Evolutionary conservation across 2,329 filamentous ascomycete genomes (phyloP).

Genomic region (Sphaerulina populicola): DNA sequence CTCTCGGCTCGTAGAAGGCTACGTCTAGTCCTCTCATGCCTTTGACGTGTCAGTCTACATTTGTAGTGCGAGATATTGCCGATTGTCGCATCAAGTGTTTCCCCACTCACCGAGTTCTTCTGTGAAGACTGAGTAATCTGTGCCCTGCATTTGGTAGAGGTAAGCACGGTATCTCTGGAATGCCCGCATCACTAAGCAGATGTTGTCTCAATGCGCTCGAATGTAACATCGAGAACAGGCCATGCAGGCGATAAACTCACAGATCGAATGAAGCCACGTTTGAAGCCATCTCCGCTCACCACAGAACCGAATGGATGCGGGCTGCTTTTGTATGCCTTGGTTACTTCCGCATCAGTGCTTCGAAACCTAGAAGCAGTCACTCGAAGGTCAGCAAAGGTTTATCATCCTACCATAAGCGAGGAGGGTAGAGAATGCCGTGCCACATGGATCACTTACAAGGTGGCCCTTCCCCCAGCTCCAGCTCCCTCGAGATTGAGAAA

Average conservation of each 20-base stretch:
- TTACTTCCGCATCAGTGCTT: constrained; percentile 78
- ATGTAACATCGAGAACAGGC: constrained; percentile 42
- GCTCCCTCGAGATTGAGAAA: constrained; percentile 95
- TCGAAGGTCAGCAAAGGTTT: too few species aligned
- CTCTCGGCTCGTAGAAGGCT: constrained; percentile 78
- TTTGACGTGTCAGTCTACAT: not conserved
- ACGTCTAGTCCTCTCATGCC: constrained; percentile 55
- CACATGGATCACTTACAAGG: constrained; percentile 27
- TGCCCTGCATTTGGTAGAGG: constrained; percentile 35
- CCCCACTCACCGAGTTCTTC: constrained; percentile 52
- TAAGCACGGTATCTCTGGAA: not conserved
- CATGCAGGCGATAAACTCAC: constrained; percentile 62
- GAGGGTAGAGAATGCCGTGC: not conserved
- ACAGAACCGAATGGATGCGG: constrained; percentile 76
- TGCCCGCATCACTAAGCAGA: not conserved
- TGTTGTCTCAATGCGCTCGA: constrained; percentile 49
- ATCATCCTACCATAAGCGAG: not conserved
- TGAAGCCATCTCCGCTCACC: constrained; percentile 75
- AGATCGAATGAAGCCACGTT: constrained; percentile 67
- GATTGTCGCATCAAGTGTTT: not conserved
- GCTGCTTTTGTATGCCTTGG: constrained; percentile 63
- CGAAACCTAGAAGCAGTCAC: constrained; percentile 55
- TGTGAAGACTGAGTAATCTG: constrained; percentile 80
- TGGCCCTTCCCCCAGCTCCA: constrained; percentile 79
- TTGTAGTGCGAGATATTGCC: too few species aligned